Base-by-base conservation (phyloP, 257 asterid genomes). In the Petunia axillaris region DNA sequence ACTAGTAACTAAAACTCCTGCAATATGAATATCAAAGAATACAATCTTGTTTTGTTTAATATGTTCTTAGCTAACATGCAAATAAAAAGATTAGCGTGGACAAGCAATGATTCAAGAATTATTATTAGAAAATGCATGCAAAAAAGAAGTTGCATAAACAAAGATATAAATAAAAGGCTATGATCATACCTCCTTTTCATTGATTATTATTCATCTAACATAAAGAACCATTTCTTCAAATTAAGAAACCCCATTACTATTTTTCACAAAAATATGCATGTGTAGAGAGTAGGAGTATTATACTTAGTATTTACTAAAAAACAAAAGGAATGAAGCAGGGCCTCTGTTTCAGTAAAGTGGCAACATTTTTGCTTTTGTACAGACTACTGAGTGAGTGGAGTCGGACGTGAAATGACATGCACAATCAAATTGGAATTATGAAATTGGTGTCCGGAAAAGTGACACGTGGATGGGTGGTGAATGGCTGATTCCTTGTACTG, bases 381-480 rank as follows among this genome's bases (percentile, higher is more conserved):
- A 70, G 77, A 16, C 9, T 5, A 48, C 77, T 46, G 77, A 16
- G 38, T 35, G 36, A 25, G 35, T 73, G 62, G 77, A 73, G 62
- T 10, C 62, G 77, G 77, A 50, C 25, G 62, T 35, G 44, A 71
- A 50, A 35, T 48, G 59, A 5, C 62, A 39, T 71, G 62, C 58
- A 73, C 16, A 73, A 73, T 16, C 2, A 6, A 50, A 73, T 73
- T 73, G 77, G 59, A 73, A 73, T 73, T 73, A 40, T 73, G 60
- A 35, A 25, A 13, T 73, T 73, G 44, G 77, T 15, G 60, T 71
- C 77, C 77, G 77, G 44, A 48, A 71, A 71, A 48, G 3, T 48
- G 13, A 71, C 60, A 71, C 77, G 77, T 48, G 60, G 77, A 71
- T 43, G 14, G 0, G 0, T 35, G 39, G 25, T 71, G 35, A 16